Conservation (phyloP, 2,329 filamentous ascomycete species). For the Hortaea sp. region DNA sequence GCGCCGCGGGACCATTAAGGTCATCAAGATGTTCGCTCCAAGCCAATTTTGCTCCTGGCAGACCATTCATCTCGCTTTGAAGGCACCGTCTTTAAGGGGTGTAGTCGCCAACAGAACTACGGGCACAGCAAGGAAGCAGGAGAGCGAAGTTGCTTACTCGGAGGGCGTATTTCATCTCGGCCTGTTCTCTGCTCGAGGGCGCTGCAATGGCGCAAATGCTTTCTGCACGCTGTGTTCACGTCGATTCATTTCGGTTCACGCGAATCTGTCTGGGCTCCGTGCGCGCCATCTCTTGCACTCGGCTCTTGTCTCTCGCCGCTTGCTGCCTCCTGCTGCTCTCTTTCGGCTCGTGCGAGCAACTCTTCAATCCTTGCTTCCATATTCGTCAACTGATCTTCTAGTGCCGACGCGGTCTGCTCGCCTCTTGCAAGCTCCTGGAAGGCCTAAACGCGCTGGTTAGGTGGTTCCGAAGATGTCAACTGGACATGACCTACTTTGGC, state of each 20-base stretch:
- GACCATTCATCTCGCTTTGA: too few relatives aligned
- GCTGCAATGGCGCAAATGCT: not conserved
- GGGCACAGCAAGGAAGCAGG: too few relatives aligned
- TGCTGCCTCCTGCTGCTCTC: slow-evolving; percentile 25
- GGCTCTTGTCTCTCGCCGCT: slow-evolving; percentile 15
- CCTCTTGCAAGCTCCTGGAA: slow-evolving; percentile 44
- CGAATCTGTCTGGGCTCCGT: not conserved
- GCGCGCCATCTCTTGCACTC: slow-evolving; percentile 4
- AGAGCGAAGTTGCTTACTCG: too few relatives aligned
- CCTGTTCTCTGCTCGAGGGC: too few relatives aligned
- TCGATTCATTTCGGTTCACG: too few relatives aligned
- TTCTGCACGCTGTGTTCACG: not conserved
- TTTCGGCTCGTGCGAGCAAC: slow-evolving; percentile 39
- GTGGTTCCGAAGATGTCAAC: not conserved
- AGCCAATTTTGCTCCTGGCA: too few relatives aligned
- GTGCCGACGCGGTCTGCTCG: slow-evolving; percentile 44
- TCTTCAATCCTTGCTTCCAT: slow-evolving; percentile 48
- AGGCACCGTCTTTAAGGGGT: too few relatives aligned
- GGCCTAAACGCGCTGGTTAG: slow-evolving; percentile 25
- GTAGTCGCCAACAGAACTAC: too few relatives aligned
- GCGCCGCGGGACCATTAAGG: too few relatives aligned
- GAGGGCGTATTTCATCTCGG: too few relatives aligned
- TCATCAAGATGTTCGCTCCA: too few relatives aligned
- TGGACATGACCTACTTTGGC: slow-evolving; percentile 12
- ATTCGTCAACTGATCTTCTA: slow-evolving; percentile 44